Conservation (phyloP, 495 filamentous ascomycete genomes). For the Tuber brumale region DNA sequence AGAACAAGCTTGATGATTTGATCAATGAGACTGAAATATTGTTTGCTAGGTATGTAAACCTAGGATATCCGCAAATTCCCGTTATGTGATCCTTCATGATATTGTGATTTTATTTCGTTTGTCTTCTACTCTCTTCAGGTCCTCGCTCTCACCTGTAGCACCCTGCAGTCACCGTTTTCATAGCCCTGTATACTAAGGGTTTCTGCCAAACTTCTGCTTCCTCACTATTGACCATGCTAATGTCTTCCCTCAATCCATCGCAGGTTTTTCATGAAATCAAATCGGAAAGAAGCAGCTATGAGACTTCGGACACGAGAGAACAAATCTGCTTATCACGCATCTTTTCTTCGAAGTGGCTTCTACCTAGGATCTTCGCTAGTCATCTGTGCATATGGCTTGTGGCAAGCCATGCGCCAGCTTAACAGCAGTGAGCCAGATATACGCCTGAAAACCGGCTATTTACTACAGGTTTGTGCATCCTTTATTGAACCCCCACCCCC, state of each 20-base stretch:
- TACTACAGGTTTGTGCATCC: constrained; percentile 56
- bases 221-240: neutral
- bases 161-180: neutral
- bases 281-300: constrained; percentile 78
- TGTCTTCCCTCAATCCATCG: neutral
- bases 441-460: constrained; percentile 58
- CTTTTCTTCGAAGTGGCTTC: constrained; percentile 74
- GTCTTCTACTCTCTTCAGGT: neutral
- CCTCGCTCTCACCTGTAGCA: neutral
- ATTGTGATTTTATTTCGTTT: neutral
- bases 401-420: constrained; percentile 57
- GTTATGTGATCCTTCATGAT: neutral
- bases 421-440: constrained; percentile 44
- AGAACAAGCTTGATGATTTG: constrained; percentile 63
- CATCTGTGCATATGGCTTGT: constrained; percentile 66
- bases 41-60: constrained; percentile 87
- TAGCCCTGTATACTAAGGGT: neutral
- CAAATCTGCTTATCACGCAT: constrained; percentile 62
- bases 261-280: constrained; percentile 45
- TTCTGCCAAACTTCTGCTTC: neutral
- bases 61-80: constrained; percentile 45
- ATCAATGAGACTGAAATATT: constrained; percentile 76
- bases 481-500: neutral
- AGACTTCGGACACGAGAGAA: constrained; percentile 68
- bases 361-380: constrained; percentile 65